A percentile compares a stretch with the other conserved stretches of the same genome.
Evolutionary conservation across 2,329 filamentous ascomycete species (phyloP).

Genomic region (Acarospora socialis): DNA sequence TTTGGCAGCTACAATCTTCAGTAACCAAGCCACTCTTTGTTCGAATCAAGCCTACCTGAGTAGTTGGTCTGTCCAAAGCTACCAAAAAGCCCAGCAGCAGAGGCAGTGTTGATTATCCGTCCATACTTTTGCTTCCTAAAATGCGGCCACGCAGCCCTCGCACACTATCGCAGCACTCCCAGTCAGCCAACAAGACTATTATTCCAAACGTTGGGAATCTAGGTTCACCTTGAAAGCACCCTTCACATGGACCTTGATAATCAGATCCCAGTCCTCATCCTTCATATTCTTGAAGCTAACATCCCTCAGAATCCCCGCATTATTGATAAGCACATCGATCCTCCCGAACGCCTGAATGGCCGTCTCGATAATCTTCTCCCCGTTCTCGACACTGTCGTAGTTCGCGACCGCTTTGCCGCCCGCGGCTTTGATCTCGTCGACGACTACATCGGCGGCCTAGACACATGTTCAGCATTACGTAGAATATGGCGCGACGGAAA

Average conservation of each 20-base stretch:
- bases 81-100: slow-evolving; percentile 89
- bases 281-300: slow-evolving; percentile 98
- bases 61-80: slow-evolving; percentile 96
- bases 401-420: slow-evolving; percentile 96
- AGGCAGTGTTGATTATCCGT: slow-evolving; percentile 89
- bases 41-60: slow-evolving; percentile 41
- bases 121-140: slow-evolving; percentile 99
- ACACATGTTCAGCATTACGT: not conserved
- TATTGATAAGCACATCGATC: slow-evolving; percentile 93
- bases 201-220: not conserved
- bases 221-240: slow-evolving; percentile 66
- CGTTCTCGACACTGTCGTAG: slow-evolving; percentile 74
- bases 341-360: slow-evolving; percentile 42
- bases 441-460: slow-evolving; percentile 30
- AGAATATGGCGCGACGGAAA: not conserved
- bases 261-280: slow-evolving; percentile 91
- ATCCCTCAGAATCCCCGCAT: slow-evolving; percentile 89
- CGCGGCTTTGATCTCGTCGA: slow-evolving; percentile 48
- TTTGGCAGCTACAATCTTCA: slow-evolving; percentile 57
- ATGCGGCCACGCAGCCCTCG: slow-evolving; percentile 87
- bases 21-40: slow-evolving; percentile 3
- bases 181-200: slow-evolving; percentile 9
- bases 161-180: slow-evolving; percentile 40
- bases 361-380: slow-evolving; percentile 76
- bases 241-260: slow-evolving; percentile 82